These are phyloP conservation scores for Fusarium sterilihyphosum DNA, from an alignment of 2,329 filamentous ascomycete genomes.

Conservation along the genomic window DNA sequence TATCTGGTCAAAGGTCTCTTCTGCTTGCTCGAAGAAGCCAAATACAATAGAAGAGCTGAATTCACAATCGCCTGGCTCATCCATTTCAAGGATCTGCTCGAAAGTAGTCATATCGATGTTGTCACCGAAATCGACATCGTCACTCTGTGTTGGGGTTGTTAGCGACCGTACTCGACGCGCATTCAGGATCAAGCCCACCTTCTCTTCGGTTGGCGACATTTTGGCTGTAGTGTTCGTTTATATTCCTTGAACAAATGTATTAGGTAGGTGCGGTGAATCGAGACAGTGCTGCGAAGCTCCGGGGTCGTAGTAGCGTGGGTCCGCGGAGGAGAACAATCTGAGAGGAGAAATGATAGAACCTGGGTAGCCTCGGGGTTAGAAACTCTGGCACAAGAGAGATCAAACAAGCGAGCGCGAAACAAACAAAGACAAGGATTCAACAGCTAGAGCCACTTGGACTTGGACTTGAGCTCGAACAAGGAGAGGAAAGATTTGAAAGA, in stretches of 20 bases:
- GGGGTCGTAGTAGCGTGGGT: conserved; percentile 21
- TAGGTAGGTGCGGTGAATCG: conserved; percentile 4
- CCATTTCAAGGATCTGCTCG: conserved; percentile 97
- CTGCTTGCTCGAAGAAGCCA: conserved; percentile 92
- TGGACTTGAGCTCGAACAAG: not conserved
- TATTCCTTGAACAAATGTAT: conserved; percentile 17
- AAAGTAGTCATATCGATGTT: conserved; percentile 84
- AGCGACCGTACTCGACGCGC: conserved; percentile 10
- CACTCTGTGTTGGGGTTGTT: conserved; percentile 45
- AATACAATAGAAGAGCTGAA: conserved; percentile 91
- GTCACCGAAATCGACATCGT: conserved; percentile 71
- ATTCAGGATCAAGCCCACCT: conserved; percentile 41
- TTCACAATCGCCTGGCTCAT: conserved; percentile 86
- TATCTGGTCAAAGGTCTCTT: conserved; percentile 87
- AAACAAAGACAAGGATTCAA: conserved; percentile 14
- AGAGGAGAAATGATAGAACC: conserved; percentile 6
- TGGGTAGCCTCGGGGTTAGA: conserved; percentile 29
- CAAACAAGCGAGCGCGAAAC: conserved; percentile 4
- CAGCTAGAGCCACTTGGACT: conserved; percentile 4
- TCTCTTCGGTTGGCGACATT: conserved; percentile 48
- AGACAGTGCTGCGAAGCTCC: conserved; percentile 15
- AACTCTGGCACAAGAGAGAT: not conserved
- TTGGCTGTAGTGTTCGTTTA: conserved; percentile 25
- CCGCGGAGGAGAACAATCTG: conserved; percentile 8
- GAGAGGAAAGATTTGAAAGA: conserved; percentile 14